These are phyloP conservation scores for Fraxinus albicans DNA, from an alignment of 305 asterid species.

Conservation along the genomic window DNA sequence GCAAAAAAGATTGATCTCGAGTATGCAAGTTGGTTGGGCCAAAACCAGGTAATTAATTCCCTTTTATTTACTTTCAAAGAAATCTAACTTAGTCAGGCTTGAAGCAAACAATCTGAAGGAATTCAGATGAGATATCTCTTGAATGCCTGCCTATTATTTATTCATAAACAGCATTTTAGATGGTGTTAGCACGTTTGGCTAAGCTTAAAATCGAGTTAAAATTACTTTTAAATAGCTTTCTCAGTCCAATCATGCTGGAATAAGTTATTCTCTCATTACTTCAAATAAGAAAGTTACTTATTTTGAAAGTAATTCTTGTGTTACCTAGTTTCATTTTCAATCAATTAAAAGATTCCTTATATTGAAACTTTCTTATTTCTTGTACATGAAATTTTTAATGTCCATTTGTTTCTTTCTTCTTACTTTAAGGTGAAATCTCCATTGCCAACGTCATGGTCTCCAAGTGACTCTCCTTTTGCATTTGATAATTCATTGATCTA, in stretches of 20 bases:
- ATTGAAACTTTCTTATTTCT: background rate
- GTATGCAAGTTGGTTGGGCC: conserved; percentile 95
- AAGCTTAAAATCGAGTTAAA: background rate
- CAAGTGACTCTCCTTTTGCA: background rate
- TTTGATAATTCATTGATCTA: background rate
- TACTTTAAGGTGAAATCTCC: background rate
- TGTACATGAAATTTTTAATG: background rate
- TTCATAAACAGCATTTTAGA: background rate
- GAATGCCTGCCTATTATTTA: background rate
- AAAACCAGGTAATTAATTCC: conserved; percentile 58
- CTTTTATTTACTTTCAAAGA: background rate
- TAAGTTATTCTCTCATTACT: background rate
- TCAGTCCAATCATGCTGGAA: background rate
- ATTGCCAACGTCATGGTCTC: background rate
- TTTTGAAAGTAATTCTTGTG: background rate
- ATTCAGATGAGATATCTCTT: background rate
- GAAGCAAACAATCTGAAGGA: background rate
- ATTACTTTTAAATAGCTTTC: background rate
- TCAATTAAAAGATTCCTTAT: background rate
- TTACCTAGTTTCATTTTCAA: background rate
- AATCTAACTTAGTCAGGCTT: background rate
- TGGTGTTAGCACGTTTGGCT: background rate
- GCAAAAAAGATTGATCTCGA: conserved; percentile 82
- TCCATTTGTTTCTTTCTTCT: background rate
- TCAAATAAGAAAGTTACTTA: too few species aligned